phyloP scores from a whole-genome alignment of 179 eudicot genomes.

The Kewa caespitosa region DNA sequence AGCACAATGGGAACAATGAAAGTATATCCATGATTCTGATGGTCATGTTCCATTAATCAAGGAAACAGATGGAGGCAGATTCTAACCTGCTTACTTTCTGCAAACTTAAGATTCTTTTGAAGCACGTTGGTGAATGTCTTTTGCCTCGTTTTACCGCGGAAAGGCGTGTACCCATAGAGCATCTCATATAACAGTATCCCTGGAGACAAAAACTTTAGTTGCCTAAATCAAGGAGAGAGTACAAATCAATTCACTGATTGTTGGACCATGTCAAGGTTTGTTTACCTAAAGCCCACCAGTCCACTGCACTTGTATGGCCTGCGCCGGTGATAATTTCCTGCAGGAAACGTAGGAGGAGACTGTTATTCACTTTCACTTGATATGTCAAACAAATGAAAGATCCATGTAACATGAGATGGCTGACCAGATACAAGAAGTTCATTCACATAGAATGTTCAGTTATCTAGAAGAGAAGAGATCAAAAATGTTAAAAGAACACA shows the following conservation, averaged over 20 bases:
- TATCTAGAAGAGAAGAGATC: not conserved
- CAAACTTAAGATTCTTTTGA: constrained; percentile 77
- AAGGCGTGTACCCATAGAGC: constrained; percentile 93
- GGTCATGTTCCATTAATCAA: no score
- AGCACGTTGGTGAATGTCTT: constrained; percentile 85
- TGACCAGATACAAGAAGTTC: not conserved
- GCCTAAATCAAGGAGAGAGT: not conserved
- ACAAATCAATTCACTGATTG: not conserved
- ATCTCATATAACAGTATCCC: constrained; percentile 91
- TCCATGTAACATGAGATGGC: not conserved
- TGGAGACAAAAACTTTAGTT: constrained; percentile 15
- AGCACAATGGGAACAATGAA: no score
- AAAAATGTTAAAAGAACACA: constrained; percentile 22
- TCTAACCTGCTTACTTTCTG: constrained; percentile 61
- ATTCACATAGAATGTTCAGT: not conserved
- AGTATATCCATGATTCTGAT: not conserved
- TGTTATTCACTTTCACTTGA: constrained; percentile 14
- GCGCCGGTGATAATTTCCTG: constrained; percentile 92
- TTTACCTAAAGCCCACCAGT: constrained; percentile 99
- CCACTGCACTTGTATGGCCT: constrained; percentile 97
- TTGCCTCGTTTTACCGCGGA: constrained; percentile 97
- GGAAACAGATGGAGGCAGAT: not conserved
- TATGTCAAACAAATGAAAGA: not conserved
- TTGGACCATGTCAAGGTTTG: not conserved
- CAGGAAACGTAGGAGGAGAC: constrained; percentile 7